Base-by-base conservation (phyloP, 139 green algal species). In the Microglena sp. region DNA sequence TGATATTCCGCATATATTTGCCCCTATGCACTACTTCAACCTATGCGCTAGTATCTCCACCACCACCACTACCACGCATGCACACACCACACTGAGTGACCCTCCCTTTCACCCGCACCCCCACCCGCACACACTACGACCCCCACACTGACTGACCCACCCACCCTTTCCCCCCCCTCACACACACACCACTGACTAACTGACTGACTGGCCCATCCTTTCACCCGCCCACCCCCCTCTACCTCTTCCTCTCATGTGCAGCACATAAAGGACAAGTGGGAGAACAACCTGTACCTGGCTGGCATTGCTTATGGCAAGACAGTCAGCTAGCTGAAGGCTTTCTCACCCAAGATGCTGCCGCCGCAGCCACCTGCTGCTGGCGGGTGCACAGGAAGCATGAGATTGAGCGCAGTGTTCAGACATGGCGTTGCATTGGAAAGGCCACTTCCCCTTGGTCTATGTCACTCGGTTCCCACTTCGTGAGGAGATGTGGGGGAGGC, bases 1-100 rank as follows among this genome's bases (percentile, higher is more conserved):
- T n/a, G n/a, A n/a, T n/a, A n/a, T n/a, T n/a, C n/a, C n/a, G n/a
- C n/a, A n/a, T n/a, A n/a, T n/a, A n/a, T n/a, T n/a, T n/a, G n/a
- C n/a, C n/a, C n/a, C n/a, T n/a, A 69, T 57, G n/a, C 65, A 55
- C 2, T 56, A 69, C 69, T 70, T 75, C 55, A 75, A 65, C n/a
- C 15, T 50, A 18, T 11, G 40, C 40, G 40, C 18, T 50, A 18
- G 15, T 50, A 18, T 50, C 15, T 50, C 15, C 18, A 24, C 11
- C 40, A 24, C 15, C 15, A 18, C 15, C 40, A 50, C 40, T 11
- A 11, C 11, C 40, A 50, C 40, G 18, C 40, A 50, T 18, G 18
- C 40, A 50, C 40, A 50, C 40, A 50, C 40, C 40, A 18, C 40
- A 18, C 40, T 11, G 15, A 18, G 18, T 18, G 40, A 11, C 11